A percentile compares a stretch with the other conserved stretches of the same genome.
phyloP scores from a whole-genome alignment of 441 rosid species.

The Aquilaria agallochum region DNA sequence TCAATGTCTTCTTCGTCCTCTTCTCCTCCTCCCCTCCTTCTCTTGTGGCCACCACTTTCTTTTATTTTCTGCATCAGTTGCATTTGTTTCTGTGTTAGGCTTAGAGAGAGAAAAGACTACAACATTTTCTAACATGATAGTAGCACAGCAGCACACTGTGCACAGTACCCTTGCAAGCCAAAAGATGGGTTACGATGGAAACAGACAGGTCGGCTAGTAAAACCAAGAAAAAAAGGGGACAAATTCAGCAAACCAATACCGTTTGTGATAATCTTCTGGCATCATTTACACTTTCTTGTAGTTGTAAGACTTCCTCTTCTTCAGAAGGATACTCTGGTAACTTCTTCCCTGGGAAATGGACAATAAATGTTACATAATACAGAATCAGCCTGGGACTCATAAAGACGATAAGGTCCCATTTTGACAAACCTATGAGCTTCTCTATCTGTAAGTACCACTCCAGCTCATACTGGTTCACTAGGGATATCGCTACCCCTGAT shows the following conservation, averaged over 20 bases:
- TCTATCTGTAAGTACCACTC: conserved; percentile 96
- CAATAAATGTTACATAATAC: background rate
- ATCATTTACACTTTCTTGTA: conserved; percentile 67
- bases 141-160: background rate
- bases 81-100: background rate
- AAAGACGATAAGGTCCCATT: background rate
- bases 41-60: conserved; percentile 44
- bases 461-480: conserved; percentile 87
- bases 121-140: conserved; percentile 3
- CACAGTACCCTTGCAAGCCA: background rate
- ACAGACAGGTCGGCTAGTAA: background rate
- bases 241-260: conserved; percentile 29
- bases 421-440: conserved; percentile 69
- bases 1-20: conserved; percentile 58
- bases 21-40: conserved; percentile 36
- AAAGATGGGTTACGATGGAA: background rate
- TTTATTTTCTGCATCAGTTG: conserved; percentile 46
- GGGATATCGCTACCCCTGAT: conserved; percentile 89
- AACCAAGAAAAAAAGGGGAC: background rate
- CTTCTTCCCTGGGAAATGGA: conserved; percentile 54
- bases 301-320: conserved; percentile 77
- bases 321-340: conserved; percentile 64
- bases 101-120: background rate
- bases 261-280: conserved; percentile 63
- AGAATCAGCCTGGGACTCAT: too few relatives aligned